Base-by-base conservation (phyloP, 495 filamentous ascomycete species). In the Lichina pygmaea region DNA sequence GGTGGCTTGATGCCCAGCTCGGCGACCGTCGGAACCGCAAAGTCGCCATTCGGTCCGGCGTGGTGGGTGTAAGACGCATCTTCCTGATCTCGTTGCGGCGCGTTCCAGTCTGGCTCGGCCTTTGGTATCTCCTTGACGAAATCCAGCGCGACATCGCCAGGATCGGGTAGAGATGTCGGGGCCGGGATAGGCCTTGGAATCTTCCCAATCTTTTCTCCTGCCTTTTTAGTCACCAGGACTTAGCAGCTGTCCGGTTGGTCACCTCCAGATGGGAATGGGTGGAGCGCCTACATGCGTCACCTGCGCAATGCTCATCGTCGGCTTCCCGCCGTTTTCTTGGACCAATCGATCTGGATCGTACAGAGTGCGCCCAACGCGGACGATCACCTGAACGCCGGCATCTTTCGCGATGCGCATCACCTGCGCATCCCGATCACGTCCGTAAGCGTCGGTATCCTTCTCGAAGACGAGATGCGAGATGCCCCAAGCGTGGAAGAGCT, bases 401-500 rank as follows among this genome's bases (percentile, higher is more conserved):
- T 73, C 57, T 48, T 68, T 61, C 2, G 76, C 77, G 33, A 71
- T 48, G 6, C 59, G 55, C 11, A 66, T 58, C 33, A 81, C 62
- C 8, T 54, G 53, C 38, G 55, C 60, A 56, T 82, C 77, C 34
- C 77, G 55, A 12, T 71, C 63, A 8, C 65, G 59, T 5, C 68
- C 77, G 54, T 80, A 80, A 0, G 73, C 63, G 58, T 81, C 77
- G 3, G 73, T 77, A 48, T 82, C 77, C 50, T 74, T 77, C 54
- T 81, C 76, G 51, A 80, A 82, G 0, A 79, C 77, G 4, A 81
- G 55, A 59, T 81, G 77, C 0, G 72, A 72, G 30, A 78, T 67
- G 15, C 65, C 66, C 77, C 75, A 80, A 38, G 64, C 60, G 51
- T 70, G 68, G 63, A 77, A 78, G 0, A 81, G 58, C 51, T 78